These are phyloP conservation scores for Gracilariopsis chorda DNA, from an alignment of 23 red algal species.

Conservation along the genomic window DNA sequence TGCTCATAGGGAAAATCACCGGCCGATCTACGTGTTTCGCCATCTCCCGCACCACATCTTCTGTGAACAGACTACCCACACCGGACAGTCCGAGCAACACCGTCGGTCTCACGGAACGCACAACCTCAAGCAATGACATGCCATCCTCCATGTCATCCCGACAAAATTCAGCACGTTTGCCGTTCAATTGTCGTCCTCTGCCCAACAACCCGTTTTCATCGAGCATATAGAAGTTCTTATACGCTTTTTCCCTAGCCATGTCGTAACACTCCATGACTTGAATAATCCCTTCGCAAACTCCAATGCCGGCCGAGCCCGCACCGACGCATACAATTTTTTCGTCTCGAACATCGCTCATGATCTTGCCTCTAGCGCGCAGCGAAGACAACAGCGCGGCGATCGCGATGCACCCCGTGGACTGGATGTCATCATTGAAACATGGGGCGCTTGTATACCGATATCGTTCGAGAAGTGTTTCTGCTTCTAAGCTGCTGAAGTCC, in stretches of 20 bases:
- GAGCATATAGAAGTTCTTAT: constrained; percentile 47
- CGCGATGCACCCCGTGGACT: constrained; percentile 90
- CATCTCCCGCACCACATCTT: constrained; percentile 80
- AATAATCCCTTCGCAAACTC: constrained; percentile 79
- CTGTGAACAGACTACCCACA: constrained; percentile 75
- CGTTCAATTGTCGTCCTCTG: not conserved
- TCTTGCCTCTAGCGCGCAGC: constrained; percentile 43
- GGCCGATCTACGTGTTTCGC: constrained; percentile 59
- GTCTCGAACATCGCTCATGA: constrained; percentile 1
- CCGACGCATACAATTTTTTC: constrained; percentile 91
- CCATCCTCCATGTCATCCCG: constrained; percentile 39
- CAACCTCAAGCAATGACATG: constrained; percentile 68
- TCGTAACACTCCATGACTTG: constrained; percentile 58
- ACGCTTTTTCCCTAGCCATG: constrained; percentile 10
- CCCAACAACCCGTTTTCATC: constrained; percentile 65
- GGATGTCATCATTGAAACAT: constrained; percentile 99
- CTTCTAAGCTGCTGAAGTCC: constrained; percentile 85
- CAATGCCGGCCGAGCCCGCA: constrained; percentile 93
- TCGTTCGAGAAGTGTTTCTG: constrained; percentile 70
- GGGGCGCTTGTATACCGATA: constrained; percentile 60
- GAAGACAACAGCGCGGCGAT: constrained; percentile 84
- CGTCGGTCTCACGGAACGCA: constrained; percentile 71
- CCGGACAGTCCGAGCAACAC: constrained; percentile 91
- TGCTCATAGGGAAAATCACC: constrained; percentile 93
- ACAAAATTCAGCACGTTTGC: not conserved